Evolutionary conservation across 1,139 yeast genomes (phyloP).

Genomic region (Sugiyamaella grinbergsii): DNA sequence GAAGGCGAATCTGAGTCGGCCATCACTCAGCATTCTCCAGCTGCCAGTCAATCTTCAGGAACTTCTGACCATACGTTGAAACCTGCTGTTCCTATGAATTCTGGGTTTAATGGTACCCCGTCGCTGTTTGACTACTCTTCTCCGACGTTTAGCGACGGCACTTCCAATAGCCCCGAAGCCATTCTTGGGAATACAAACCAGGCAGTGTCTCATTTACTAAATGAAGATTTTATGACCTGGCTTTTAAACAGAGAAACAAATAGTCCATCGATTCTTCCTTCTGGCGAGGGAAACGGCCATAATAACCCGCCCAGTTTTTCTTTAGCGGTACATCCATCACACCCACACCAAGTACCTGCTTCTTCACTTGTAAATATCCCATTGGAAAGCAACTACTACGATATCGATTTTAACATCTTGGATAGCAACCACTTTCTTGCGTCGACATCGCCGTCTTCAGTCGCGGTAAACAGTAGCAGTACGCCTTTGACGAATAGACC

Average conservation of each 20-base stretch:
- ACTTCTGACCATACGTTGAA: slow-evolving; percentile 2
- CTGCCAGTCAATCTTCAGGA: slow-evolving; percentile 15
- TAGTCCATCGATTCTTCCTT: slow-evolving; percentile 1
- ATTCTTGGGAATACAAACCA: slow-evolving; percentile 35
- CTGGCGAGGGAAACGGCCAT: slow-evolving; percentile 1
- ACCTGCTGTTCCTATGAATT: neutral
- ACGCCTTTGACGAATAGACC: neutral
- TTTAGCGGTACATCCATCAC: neutral
- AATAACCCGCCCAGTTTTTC: neutral
- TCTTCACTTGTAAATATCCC: neutral
- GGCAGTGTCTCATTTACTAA: slow-evolving; percentile 31
- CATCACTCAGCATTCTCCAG: slow-evolving; percentile 1
- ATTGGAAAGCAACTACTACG: slow-evolving; percentile 5
- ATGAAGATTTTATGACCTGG: slow-evolving; percentile 36
- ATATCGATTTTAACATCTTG: slow-evolving; percentile 5
- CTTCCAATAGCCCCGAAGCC: slow-evolving; percentile 30
- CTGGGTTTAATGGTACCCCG: slow-evolving; percentile 13
- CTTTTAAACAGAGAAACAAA: slow-evolving; percentile 24
- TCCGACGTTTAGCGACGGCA: slow-evolving; percentile 28
- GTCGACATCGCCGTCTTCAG: neutral
- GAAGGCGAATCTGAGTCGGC: neutral
- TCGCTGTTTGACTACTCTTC: slow-evolving; percentile 20
- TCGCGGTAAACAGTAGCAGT: neutral
- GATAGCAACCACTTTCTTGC: slow-evolving; percentile 6
- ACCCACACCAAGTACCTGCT: neutral